Percentiles rank a stretch among this genome's conserved stretches.
phyloP scores from a whole-genome alignment of 176 grass and related monocot species.

The Puccinellia tenuiflora region DNA sequence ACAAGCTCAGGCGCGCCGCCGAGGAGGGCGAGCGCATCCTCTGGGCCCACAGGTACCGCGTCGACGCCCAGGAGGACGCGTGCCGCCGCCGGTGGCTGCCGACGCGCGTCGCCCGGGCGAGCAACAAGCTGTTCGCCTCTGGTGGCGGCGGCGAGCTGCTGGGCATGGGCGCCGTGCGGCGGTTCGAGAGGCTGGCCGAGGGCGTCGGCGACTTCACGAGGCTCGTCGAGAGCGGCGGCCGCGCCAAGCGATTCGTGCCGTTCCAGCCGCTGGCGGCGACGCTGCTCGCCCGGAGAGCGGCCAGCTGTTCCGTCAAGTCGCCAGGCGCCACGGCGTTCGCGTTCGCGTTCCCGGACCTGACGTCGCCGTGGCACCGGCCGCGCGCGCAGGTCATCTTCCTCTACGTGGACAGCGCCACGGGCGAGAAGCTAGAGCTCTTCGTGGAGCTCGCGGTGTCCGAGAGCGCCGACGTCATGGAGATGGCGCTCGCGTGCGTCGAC shows the following conservation, averaged over 20 bases:
- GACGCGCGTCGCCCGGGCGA: neutral
- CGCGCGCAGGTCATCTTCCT: neutral
- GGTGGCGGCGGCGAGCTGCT: neutral
- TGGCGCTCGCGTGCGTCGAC: no score
- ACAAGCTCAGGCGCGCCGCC: neutral
- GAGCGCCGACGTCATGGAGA: no score
- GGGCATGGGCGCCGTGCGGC: neutral
- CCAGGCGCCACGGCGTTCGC: neutral
- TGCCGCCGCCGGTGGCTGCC: neutral
- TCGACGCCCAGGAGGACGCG: neutral
- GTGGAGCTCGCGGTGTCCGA: no score
- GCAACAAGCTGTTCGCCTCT: neutral
- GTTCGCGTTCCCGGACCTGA: neutral
- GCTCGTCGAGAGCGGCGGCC: neutral
- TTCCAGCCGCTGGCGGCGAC: neutral
- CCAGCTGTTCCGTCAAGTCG: neutral
- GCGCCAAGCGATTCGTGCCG: neutral
- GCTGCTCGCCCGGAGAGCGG: neutral
- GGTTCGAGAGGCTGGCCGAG: neutral
- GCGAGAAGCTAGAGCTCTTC: no score
- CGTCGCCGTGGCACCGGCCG: neutral
- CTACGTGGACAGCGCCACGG: neutral
- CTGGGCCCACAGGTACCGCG: neutral
- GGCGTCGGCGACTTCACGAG: neutral
- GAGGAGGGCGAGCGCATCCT: neutral